Evolutionary conservation across 192 early-diverging fungal genomes (phyloP).

Genomic region (Gonapodya sp.): DNA sequence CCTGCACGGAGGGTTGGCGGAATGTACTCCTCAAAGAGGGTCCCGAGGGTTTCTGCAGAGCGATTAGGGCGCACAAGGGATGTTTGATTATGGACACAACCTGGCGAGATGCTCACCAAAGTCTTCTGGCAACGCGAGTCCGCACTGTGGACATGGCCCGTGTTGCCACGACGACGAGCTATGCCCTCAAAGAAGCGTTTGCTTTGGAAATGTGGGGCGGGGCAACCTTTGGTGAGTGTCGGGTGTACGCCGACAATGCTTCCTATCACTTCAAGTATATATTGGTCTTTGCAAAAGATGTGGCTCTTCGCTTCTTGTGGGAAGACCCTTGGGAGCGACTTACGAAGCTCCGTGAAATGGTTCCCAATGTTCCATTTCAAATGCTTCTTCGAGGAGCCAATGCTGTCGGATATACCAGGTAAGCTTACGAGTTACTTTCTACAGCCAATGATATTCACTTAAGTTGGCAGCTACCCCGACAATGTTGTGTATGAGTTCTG

Average conservation of each 20-base stretch:
- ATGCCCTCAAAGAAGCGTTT: slow-evolving; percentile 78
- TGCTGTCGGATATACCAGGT: slow-evolving; percentile 62
- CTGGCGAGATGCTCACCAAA: slow-evolving; percentile 83
- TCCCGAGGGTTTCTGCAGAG: slow-evolving; percentile 83
- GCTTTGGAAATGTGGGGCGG: slow-evolving; percentile 97
- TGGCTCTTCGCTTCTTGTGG: slow-evolving; percentile 89
- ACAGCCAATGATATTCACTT: no score
- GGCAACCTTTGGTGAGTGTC: slow-evolving; percentile 67
- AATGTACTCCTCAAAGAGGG: slow-evolving; percentile 76
- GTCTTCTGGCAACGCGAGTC: slow-evolving; percentile 88
- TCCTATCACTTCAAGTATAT: background rate
- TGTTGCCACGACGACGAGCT: slow-evolving; percentile 80
- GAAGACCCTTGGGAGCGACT: slow-evolving; percentile 97
- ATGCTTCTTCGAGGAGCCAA: slow-evolving; percentile 98
- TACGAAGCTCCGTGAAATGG: slow-evolving; percentile 66
- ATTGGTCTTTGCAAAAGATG: slow-evolving; percentile 43
- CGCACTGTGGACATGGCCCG: slow-evolving; percentile 87
- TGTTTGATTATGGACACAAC: slow-evolving; percentile 94
- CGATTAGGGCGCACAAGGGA: slow-evolving; percentile 76
- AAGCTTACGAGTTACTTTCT: no score
- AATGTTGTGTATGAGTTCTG: slow-evolving; percentile 96
- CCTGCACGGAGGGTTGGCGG: slow-evolving; percentile 74
- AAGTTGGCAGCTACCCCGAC: slow-evolving; percentile 91
- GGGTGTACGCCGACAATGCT: no score
- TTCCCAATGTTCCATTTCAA: slow-evolving; percentile 96